Base-by-base conservation (phyloP, 331 rosid genomes). In the Arachis monticola region DNA sequence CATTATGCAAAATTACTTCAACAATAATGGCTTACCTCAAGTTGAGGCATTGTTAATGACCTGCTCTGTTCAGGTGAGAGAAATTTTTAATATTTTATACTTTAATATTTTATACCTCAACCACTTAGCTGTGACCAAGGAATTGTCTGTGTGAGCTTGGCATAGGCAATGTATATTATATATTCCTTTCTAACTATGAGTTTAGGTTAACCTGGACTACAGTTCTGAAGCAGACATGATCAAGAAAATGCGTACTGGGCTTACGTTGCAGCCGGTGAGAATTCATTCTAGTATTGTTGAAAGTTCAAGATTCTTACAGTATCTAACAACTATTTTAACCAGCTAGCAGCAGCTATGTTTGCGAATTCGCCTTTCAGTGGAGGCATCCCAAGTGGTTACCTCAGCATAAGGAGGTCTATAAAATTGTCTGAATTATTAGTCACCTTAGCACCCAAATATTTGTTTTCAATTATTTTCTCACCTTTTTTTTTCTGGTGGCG, bases 211-310 rank as follows among this genome's bases (percentile, higher is more conserved):
- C 64, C 67, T 92, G 68, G 94, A 92, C 79, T 92, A 87, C 77
- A 75, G 85, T 76, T 92, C 96, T 44, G 97, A 92, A 85, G 86
- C 82, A 60, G 96, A 92, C 81, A 92, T 92, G 96, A 73, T 90
- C 51, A 83, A 87, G 64, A 92, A 92, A 77, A 82, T 88, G 70
- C 93, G 93, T 45, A 93, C 87, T 7, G 81, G 93, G 68, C 87
- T 92, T 63, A 93, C 92, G 17, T 77, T 92, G 74, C 96, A 90
- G 79, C 96, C 97, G 48, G 97, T 92, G 77, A 92, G 90, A 72
- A 84, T 50, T 75, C 76, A 51, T 80, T 64, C 38, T 72, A 42
- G 10, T 52, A 53, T 74, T 80, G 10, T 65, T 71, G 31, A 48
- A 47, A 67, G 10, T 44, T 55, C 50, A 40, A 52, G 9, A 45